Evolutionary conservation across 768 basidiomycete species (phyloP).

Genomic region (Suillus cothurnatus): DNA sequence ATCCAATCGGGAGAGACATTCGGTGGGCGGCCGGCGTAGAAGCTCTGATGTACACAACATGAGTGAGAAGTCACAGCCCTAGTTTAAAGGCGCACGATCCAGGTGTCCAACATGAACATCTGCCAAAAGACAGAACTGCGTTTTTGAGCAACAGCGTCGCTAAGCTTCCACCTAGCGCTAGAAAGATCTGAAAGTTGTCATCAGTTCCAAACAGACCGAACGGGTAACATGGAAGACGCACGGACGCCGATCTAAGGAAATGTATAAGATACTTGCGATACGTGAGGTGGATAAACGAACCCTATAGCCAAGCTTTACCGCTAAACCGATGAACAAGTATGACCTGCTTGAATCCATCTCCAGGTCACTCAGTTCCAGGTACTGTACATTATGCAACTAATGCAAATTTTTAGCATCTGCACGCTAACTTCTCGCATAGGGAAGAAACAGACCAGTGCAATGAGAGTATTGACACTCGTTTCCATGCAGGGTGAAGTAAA

Average conservation of each 20-base stretch:
- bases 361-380: slow-evolving; percentile 58
- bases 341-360: slow-evolving; percentile 48
- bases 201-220: not conserved
- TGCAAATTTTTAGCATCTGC: not conserved
- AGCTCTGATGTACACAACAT: slow-evolving; percentile 46
- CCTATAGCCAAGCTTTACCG: slow-evolving; percentile 58
- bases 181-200: slow-evolving; percentile 50
- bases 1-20: slow-evolving; percentile 52
- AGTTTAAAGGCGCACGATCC: slow-evolving; percentile 44
- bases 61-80: not conserved
- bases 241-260: slow-evolving; percentile 56
- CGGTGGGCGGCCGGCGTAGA: slow-evolving; percentile 62
- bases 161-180: slow-evolving; percentile 60
- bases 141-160: slow-evolving; percentile 43
- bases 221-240: slow-evolving; percentile 23
- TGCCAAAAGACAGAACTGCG: slow-evolving; percentile 69
- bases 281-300: slow-evolving; percentile 40
- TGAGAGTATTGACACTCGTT: slow-evolving; percentile 57
- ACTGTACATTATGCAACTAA: slow-evolving; percentile 46
- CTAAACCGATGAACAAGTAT: slow-evolving; percentile 62
- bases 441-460: slow-evolving; percentile 51
- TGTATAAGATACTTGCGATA: slow-evolving; percentile 7
- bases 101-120: slow-evolving; percentile 63
- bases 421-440: slow-evolving; percentile 17
- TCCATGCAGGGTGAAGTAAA: slow-evolving; percentile 47